Base-by-base conservation (phyloP, 2,329 filamentous ascomycete species). In the Helicocarpus griseus region DNA sequence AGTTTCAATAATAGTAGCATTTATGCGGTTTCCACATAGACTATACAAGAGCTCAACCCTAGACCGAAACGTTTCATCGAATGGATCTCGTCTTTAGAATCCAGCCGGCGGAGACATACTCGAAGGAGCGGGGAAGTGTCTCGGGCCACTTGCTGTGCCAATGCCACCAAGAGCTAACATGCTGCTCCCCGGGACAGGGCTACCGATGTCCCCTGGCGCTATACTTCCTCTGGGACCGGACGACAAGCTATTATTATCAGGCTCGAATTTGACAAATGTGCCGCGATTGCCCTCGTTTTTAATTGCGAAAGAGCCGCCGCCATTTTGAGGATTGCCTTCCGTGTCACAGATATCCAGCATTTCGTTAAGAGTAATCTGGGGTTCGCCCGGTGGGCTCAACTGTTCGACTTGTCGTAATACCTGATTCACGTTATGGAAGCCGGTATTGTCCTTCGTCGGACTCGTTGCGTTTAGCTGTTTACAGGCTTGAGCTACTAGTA, bases 261-360 rank as follows among this genome's bases (percentile, higher is more conserved):
- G 73, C 51, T 84, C 75, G 54, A 74, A 75, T 56, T 69, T 74
- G 61, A 76, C 68, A 36, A 67, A 67, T 43, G 66, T 64, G 26
- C 65, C 67, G 26, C 61, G 59, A 28, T 51, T 33, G 17, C 68
- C 73, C 46, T 81, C 78, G 36, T 77, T 75, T 54, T 77, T 79
- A 56, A 86, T 77, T 31, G 86, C 82, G 63, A 98, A 94, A 24
- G 79, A 85, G n/a, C 93, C 93, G 41, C 91, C 91, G 43, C 93
- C 93, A 61, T 97, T 97, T 53, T 84, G 81, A 2, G 74, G 65
- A 61, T 86, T 94, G 52, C 93, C 93, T 65, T 95, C 88, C 0
- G 91, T 95, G 61, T 97, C 91, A 66, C 87, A 93, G 53, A 94
- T 85, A 52, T 87, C 82, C 36, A 91, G 76, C 60, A 97, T 77